Base-by-base conservation (phyloP, 1,284 basidiomycete genomes). In the Anthracocystis walkeri region DNA sequence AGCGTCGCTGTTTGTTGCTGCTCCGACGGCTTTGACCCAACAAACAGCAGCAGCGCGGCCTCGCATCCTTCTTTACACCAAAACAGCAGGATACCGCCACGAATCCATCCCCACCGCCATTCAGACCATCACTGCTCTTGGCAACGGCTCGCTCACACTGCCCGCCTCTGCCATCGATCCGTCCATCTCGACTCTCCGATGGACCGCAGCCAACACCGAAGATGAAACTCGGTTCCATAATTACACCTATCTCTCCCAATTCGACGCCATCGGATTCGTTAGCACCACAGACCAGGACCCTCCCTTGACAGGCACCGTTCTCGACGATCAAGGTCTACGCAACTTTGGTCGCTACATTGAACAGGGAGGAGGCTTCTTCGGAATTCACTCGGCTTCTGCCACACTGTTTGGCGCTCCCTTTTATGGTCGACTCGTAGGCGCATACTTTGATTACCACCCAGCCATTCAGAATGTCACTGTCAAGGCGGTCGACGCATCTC, bases 391-490 rank as follows among this genome's bases (percentile, higher is more conserved):
- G 38, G 90, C 91, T 1, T 90, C 91, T 1, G 92, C 91, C 59
- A 90, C 89, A 51, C 86, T 93, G 14, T 88, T 88, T 57, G 91
- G 91, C 76, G 89, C 89, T 4, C 89, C 89, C 0, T 92, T 90
- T 82, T 93, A 90, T 79, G 88, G 86, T 46, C 73, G 65, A 46
- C 69, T 78, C 2, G 62, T 70, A 87, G 90, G 91, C 16, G 90
- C 92, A 4, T 88, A 88, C 66, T 93, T 93, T 79, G 91, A 92
- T 84, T 92, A 92, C 82, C 92, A 93, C 80, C 90, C 92, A 0
- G 86, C 85, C 8, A 82, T 93, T 8, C 90, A 90, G 81, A 88
- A 89, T 66, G 90, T 81, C 41, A 58, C 65, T 7, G 53, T 78
- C 25, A 61, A 55, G 18, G 46, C 78, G 6, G 45, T 65, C 16